phyloP scores from a whole-genome alignment of 1,284 basidiomycete genomes.

The Ustilago sp. region DNA sequence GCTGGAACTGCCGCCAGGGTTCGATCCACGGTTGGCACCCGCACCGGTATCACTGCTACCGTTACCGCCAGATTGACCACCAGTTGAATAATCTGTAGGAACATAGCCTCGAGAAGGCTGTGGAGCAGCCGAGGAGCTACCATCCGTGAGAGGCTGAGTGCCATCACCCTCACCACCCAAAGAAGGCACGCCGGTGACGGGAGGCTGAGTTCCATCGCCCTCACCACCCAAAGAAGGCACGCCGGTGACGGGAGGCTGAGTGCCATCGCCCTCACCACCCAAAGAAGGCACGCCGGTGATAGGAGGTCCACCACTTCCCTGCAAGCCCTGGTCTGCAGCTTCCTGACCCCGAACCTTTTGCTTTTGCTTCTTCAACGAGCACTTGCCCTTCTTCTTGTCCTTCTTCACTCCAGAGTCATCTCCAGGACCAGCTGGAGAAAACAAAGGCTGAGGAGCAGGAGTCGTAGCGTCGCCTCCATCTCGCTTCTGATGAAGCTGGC shows the following conservation, averaged over 20 bases:
- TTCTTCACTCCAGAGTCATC: slow-evolving; percentile 10
- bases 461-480: not conserved
- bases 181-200: not conserved
- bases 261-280: not conserved
- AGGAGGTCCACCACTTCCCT: not conserved
- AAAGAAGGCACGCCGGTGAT: not conserved
- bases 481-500: slow-evolving; percentile 10
- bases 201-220: not conserved
- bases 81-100: not conserved
- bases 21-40: not conserved
- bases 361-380: slow-evolving; percentile 12
- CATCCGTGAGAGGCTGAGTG: not conserved
- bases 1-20: not conserved
- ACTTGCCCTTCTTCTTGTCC: slow-evolving; percentile 36
- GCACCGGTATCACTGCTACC: not conserved
- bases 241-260: no score
- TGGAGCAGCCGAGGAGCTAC: not conserved
- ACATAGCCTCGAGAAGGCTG: not conserved
- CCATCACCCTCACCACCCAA: not conserved
- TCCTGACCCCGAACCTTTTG: not conserved
- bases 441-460: not conserved
- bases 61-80: slow-evolving; percentile 2
- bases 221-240: not conserved
- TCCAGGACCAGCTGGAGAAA: slow-evolving; percentile 2
- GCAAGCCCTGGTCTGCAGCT: not conserved